These are phyloP conservation scores for Blastobotrys indianensis DNA, from an alignment of 1,139 yeast genomes.

Conservation along the genomic window DNA sequence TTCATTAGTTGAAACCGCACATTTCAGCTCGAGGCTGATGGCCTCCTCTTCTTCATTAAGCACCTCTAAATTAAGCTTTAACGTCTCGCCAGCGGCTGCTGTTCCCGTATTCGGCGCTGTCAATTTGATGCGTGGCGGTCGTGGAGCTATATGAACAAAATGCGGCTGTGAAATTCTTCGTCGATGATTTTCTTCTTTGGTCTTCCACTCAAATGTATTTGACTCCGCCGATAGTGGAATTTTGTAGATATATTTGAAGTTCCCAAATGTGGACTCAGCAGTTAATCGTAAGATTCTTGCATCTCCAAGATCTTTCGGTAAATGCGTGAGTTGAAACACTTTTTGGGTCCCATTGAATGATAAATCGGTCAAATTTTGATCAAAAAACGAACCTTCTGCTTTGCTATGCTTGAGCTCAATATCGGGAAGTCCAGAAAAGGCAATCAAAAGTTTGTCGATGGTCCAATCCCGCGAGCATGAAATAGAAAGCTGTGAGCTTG, in stretches of 20 bases:
- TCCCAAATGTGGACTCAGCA: conserved; percentile 4
- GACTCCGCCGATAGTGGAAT: conserved; percentile 2
- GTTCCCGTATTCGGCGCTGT: conserved; percentile 13
- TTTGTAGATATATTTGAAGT: conserved; percentile 3
- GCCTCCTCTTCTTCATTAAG: conserved; percentile 28
- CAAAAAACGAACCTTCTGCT: conserved; percentile 6
- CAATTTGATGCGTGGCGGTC: conserved; percentile 28
- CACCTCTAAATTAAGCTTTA: conserved; percentile 19
- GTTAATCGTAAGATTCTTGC: conserved; percentile 3
- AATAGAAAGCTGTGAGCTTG: conserved; percentile 21
- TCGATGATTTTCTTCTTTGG: not conserved
- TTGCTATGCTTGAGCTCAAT: conserved; percentile 20
- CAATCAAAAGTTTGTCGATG: conserved; percentile 9
- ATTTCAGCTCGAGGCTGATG: conserved; percentile 22
- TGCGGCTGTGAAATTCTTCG: not conserved
- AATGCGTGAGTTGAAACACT: conserved; percentile 26
- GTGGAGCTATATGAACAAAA: conserved; percentile 21
- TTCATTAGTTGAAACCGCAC: conserved; percentile 17
- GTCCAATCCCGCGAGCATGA: conserved; percentile 14
- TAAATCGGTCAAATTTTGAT: conserved; percentile 18
- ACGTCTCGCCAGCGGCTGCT: conserved; percentile 30
- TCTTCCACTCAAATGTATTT: conserved; percentile 1
- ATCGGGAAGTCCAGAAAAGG: conserved; percentile 8
- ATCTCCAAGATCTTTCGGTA: conserved; percentile 24
- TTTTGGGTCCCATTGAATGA: conserved; percentile 20